Conservation (phyloP, 441 rosid genomes). For the Gossypium davidsonii region DNA sequence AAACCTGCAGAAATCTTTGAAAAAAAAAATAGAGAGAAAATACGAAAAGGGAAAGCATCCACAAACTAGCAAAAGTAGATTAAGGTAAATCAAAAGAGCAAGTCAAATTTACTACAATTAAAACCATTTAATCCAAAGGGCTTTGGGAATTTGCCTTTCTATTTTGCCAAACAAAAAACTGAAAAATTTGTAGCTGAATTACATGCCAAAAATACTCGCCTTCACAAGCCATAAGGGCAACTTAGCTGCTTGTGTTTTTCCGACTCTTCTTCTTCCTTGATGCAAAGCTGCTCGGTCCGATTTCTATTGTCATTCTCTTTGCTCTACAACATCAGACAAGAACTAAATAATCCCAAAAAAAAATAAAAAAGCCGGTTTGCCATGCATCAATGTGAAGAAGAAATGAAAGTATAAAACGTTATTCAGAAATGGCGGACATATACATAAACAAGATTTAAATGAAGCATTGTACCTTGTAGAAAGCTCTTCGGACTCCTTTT, state of each 20-base stretch:
- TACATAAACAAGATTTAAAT: background rate
- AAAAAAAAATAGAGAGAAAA: background rate
- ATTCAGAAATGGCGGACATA: background rate
- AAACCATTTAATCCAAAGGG: background rate
- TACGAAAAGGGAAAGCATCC: background rate
- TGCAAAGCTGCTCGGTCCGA: slow-evolving; percentile 58
- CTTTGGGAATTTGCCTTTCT: background rate
- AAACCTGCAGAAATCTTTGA: no score
- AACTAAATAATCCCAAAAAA: background rate
- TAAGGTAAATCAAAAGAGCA: background rate
- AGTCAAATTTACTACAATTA: background rate
- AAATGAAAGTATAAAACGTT: background rate
- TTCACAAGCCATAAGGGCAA: background rate
- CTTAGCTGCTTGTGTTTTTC: slow-evolving; percentile 26
- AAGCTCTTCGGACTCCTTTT: slow-evolving; percentile 45
- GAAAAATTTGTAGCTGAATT: background rate
- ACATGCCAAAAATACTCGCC: background rate
- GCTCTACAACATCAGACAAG: slow-evolving; percentile 36
- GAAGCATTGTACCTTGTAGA: slow-evolving; percentile 25
- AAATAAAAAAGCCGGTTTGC: background rate
- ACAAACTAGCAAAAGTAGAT: background rate
- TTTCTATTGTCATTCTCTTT: slow-evolving; percentile 67
- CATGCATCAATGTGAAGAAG: background rate
- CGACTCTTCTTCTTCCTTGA: slow-evolving; percentile 67
- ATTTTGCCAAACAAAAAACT: background rate